phyloP scores from a whole-genome alignment of 2,329 filamentous ascomycete species.

The Hypoxylon sp. region DNA sequence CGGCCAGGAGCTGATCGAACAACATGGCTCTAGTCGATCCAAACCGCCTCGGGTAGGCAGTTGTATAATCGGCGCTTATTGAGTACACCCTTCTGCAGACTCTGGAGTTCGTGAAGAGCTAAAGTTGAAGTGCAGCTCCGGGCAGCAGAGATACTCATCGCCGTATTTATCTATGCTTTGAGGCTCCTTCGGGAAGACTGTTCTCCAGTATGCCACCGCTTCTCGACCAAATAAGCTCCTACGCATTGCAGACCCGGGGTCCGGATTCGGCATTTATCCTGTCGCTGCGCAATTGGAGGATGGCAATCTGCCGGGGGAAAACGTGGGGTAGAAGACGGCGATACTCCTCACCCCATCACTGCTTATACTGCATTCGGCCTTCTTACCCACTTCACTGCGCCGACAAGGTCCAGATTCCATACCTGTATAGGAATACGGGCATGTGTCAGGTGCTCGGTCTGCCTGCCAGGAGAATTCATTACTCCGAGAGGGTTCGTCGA shows the following conservation, averaged over 20 bases:
- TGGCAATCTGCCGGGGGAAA: constrained; percentile 33
- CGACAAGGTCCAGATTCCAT: constrained; percentile 3
- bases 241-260: constrained; percentile 13
- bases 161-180: constrained; percentile 1
- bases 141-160: background rate
- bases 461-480: background rate
- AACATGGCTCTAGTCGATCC: constrained; percentile 29
- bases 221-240: constrained; percentile 11
- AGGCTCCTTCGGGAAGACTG: constrained; percentile 12
- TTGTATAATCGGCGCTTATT: too few relatives aligned
- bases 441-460: constrained; percentile 1
- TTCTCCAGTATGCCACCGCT: constrained; percentile 13
- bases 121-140: background rate
- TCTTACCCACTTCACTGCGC: constrained; percentile 23
- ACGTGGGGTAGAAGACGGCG: constrained; percentile 30
- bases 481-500: background rate
- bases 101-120: background rate
- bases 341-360: constrained; percentile 32
- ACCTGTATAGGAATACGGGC: background rate
- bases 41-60: too few relatives aligned
- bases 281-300: constrained; percentile 15
- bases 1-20: constrained; percentile 34
- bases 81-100: too few relatives aligned
- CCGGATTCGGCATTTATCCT: constrained; percentile 33
- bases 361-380: constrained; percentile 27